These are phyloP conservation scores for Russula emetica DNA, from an alignment of 768 basidiomycete genomes.

Conservation along the genomic window DNA sequence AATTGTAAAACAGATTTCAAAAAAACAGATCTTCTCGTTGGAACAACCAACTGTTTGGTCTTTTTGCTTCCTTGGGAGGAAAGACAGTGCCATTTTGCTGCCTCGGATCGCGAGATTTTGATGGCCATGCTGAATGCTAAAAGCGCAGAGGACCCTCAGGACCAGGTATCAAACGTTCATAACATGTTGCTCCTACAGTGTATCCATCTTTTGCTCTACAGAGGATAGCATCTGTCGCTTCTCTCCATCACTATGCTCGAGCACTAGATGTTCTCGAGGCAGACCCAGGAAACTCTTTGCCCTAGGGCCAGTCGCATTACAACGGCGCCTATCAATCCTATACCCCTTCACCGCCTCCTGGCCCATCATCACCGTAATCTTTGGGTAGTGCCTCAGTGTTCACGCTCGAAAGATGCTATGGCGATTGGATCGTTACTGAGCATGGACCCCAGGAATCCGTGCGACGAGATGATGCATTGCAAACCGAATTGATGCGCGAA, in stretches of 20 bases:
- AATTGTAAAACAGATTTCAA: too few relatives aligned
- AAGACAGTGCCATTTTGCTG: too few relatives aligned
- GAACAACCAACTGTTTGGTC: too few relatives aligned
- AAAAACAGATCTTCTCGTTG: too few relatives aligned
- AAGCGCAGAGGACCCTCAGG: slow-evolving; percentile 87
- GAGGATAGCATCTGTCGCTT: slow-evolving; percentile 68
- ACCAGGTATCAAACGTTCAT: slow-evolving; percentile 50
- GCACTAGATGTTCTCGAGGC: slow-evolving; percentile 35
- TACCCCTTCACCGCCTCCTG: slow-evolving; percentile 26
- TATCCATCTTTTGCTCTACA: slow-evolving; percentile 33
- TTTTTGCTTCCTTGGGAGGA: too few relatives aligned
- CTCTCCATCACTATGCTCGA: slow-evolving; percentile 72
- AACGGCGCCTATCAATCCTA: slow-evolving; percentile 14
- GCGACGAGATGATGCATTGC: slow-evolving; percentile 8
- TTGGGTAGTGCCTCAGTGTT: slow-evolving; percentile 69
- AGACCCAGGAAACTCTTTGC: slow-evolving; percentile 9
- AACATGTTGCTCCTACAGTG: not conserved
- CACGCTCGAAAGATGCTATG: slow-evolving; percentile 70
- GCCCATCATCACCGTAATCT: slow-evolving; percentile 68
- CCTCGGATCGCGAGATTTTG: slow-evolving; percentile 90
- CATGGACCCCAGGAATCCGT: slow-evolving; percentile 31
- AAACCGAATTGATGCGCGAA: not conserved
- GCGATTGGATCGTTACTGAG: slow-evolving; percentile 73
- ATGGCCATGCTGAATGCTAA: slow-evolving; percentile 90
- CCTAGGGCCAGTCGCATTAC: slow-evolving; percentile 7